Evolutionary conservation across 2,329 filamentous ascomycete genomes (phyloP).

Genomic region (Trichoderma breve): DNA sequence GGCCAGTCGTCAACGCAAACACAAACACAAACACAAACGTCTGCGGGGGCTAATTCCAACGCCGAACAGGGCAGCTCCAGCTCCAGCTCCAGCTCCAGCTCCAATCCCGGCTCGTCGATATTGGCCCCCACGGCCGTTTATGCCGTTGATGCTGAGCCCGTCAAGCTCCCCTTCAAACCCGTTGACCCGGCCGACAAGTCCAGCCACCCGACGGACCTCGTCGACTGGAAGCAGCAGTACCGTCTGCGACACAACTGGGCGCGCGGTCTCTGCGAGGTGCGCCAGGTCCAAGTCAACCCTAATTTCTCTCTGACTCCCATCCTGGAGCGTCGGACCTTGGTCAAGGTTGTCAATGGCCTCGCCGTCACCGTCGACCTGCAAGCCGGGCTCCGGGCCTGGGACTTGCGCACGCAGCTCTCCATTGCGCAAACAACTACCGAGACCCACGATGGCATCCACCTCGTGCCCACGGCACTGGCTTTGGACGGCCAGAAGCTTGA

Average conservation of each 20-base stretch:
- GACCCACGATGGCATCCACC: slow-evolving; percentile 24
- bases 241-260: slow-evolving; percentile 90
- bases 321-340: slow-evolving; percentile 57
- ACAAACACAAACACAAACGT: slow-evolving; percentile 37
- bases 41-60: slow-evolving; percentile 43
- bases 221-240: slow-evolving; percentile 88
- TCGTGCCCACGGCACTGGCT: slow-evolving; percentile 60
- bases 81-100: neutral
- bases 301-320: slow-evolving; percentile 32
- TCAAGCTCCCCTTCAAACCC: slow-evolving; percentile 33
- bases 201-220: slow-evolving; percentile 32
- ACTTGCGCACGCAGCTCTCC: slow-evolving; percentile 60
- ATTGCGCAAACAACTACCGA: slow-evolving; percentile 50
- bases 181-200: slow-evolving; percentile 50
- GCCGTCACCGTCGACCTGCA: slow-evolving; percentile 72
- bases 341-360: slow-evolving; percentile 73
- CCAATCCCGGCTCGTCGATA: neutral
- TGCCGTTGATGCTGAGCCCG: slow-evolving; percentile 20
- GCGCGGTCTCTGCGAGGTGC: slow-evolving; percentile 73
- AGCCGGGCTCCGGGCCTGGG: slow-evolving; percentile 76
- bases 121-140: neutral
- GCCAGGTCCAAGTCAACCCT: slow-evolving; percentile 64
- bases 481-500: slow-evolving; percentile 55
- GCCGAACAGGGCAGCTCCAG: slow-evolving; percentile 4
- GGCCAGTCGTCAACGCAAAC: slow-evolving; percentile 37